Conservation (phyloP, 257 asterid genomes). For the Hygrophila difformis region DNA sequence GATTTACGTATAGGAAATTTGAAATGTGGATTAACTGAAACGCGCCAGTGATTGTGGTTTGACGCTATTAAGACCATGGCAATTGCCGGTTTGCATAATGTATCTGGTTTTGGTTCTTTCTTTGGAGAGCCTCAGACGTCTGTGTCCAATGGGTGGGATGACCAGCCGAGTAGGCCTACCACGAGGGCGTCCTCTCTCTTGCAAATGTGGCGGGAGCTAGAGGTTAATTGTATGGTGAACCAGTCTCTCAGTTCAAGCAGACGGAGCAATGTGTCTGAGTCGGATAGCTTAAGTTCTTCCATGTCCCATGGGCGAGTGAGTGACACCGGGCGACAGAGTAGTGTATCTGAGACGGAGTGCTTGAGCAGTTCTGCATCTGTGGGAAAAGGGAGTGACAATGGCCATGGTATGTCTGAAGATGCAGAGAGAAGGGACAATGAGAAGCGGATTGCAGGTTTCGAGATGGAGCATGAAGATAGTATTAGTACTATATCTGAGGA, state of each 20-base stretch:
- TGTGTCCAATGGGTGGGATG: constrained; percentile 33
- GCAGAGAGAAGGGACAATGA: constrained; percentile 33
- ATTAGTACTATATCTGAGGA: constrained; percentile 54
- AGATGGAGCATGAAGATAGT: constrained; percentile 39
- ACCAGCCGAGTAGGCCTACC: constrained; percentile 35
- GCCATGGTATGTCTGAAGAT: constrained; percentile 23
- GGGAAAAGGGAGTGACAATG: constrained; percentile 33
- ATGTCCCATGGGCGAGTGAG: constrained; percentile 31
- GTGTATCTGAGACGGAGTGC: constrained; percentile 21
- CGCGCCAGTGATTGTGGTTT: constrained; percentile 10
- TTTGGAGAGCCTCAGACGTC: constrained; percentile 46
- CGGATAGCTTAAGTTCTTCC: constrained; percentile 25
- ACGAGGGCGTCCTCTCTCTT: constrained; percentile 60
- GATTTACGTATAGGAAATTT: constrained; percentile 10
- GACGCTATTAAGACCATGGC: constrained; percentile 43
- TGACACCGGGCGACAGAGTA: constrained; percentile 25
- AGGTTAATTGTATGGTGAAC: constrained; percentile 57
- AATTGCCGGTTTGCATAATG: constrained; percentile 62
- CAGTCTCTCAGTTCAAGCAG: constrained; percentile 29
- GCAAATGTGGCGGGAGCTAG: constrained; percentile 86
- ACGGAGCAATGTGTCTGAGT: constrained; percentile 19
- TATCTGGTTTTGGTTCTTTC: constrained; percentile 45
- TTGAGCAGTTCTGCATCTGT: constrained; percentile 24
- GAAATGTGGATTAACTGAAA: constrained; percentile 12
- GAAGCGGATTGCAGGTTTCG: constrained; percentile 23